phyloP scores from a whole-genome alignment of 2,329 filamentous ascomycete species.

The Hymenoscyphus linearis region DNA sequence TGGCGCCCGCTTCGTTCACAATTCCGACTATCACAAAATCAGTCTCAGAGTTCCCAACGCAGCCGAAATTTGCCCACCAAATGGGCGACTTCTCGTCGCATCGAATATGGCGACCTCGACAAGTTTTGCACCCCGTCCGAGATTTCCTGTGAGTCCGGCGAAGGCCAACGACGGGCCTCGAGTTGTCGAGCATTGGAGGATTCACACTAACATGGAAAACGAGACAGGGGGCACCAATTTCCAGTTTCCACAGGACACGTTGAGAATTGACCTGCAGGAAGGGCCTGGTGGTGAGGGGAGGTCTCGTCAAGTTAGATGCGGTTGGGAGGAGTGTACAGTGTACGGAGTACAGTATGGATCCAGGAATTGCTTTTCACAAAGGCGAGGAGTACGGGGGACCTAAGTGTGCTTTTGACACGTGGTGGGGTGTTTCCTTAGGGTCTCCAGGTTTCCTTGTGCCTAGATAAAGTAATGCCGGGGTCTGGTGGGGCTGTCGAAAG shows the following conservation, averaged over 20 bases:
- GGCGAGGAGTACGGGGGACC: not conserved
- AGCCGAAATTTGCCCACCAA: slow-evolving; percentile 2
- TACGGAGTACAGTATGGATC: not conserved
- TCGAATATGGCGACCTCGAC: slow-evolving; percentile 9
- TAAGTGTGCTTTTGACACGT: not conserved
- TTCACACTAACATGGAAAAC: not conserved
- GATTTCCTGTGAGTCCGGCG: slow-evolving; percentile 10
- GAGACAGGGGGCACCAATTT: not conserved
- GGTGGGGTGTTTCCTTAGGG: not conserved
- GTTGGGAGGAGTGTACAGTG: not conserved
- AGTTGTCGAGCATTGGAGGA: slow-evolving; percentile 6
- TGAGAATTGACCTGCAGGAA: not conserved
- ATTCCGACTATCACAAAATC: slow-evolving; percentile 4
- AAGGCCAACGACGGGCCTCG: slow-evolving; percentile 3
- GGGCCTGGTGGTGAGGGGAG: not conserved
- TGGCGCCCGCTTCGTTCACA: slow-evolving; percentile 10
- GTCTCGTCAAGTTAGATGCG: not conserved
- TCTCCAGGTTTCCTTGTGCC: not conserved
- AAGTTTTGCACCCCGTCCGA: slow-evolving; percentile 8
- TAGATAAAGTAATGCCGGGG: not conserved
- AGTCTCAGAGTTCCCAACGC: not conserved
- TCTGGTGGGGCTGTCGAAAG: not conserved
- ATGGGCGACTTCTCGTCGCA: slow-evolving; percentile 9
- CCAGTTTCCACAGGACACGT: not conserved
- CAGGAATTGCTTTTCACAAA: not conserved